These are phyloP conservation scores for Calonectria ilicicola DNA, from an alignment of 2,329 filamentous ascomycete species.

Conservation along the genomic window DNA sequence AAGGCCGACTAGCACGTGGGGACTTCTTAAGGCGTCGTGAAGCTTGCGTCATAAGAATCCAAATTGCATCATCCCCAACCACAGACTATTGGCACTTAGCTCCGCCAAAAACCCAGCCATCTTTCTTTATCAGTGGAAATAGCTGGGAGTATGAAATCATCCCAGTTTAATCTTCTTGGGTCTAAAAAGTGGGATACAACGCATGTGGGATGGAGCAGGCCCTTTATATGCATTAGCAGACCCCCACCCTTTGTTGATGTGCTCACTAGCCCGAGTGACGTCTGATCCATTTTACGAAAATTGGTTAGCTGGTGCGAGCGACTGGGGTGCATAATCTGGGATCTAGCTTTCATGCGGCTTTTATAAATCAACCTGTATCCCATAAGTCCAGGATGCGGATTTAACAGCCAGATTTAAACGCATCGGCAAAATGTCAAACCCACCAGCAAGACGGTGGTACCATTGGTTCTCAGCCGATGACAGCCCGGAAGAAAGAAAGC, in stretches of 20 bases:
- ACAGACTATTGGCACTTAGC: not conserved
- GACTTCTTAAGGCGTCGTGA: not conserved
- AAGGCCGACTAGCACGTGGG: not conserved
- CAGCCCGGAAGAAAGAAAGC: slow-evolving; percentile 46
- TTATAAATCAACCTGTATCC: not conserved
- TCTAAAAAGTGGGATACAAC: not conserved
- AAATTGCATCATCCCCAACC: slow-evolving; percentile 16
- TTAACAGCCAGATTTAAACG: not conserved
- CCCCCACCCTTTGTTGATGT: slow-evolving; percentile 16
- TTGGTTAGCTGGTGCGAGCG: not conserved
- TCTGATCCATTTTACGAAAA: not conserved
- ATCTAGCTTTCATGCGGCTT: not conserved
- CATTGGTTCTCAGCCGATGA: slow-evolving; percentile 64
- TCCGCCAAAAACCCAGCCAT: not conserved
- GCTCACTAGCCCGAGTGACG: slow-evolving; percentile 18
- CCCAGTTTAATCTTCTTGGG: not conserved
- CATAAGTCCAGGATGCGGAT: not conserved
- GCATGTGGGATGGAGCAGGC: not conserved
- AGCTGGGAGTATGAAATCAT: not conserved
- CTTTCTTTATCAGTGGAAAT: not conserved
- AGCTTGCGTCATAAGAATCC: not conserved
- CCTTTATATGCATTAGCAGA: not conserved
- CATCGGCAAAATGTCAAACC: slow-evolving; percentile 16
- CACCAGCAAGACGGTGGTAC: slow-evolving; percentile 28
- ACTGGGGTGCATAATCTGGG: not conserved